phyloP scores from a whole-genome alignment of 2,329 filamentous ascomycete genomes.

The Colletotrichum musicola region DNA sequence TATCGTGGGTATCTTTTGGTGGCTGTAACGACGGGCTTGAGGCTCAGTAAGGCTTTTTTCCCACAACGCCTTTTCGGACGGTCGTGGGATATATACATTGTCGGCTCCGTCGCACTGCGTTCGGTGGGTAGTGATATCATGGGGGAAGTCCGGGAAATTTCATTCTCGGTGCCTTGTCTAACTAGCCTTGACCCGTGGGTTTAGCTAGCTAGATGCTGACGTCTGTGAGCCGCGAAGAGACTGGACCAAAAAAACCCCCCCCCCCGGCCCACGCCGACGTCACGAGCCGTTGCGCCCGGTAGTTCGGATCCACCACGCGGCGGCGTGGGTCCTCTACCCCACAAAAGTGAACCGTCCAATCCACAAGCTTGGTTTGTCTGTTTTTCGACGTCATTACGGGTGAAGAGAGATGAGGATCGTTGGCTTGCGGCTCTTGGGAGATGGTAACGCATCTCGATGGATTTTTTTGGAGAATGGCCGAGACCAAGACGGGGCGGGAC shows the following conservation, averaged over 20 bases:
- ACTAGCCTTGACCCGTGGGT: too few species aligned
- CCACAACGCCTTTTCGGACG: too few species aligned
- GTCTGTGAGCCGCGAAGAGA: not conserved
- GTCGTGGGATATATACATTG: too few species aligned
- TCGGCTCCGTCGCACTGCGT: not conserved
- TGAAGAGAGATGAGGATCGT: not conserved
- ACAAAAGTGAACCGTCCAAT: not conserved
- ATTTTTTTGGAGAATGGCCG: too few species aligned
- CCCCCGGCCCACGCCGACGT: conserved; percentile 26
- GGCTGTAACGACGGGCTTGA: too few species aligned
- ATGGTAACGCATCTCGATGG: not conserved
- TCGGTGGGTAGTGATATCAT: conserved; percentile 24
- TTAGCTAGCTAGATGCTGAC: too few species aligned
- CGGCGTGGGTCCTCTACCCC: not conserved
- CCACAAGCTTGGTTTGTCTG: conserved; percentile 8
- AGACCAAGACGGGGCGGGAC: too few species aligned
- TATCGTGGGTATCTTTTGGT: too few species aligned
- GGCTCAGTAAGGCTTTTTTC: too few species aligned
- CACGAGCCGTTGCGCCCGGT: conserved; percentile 10
- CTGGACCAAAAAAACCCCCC: not conserved
- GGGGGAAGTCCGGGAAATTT: conserved; percentile 5
- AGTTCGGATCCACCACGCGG: not conserved
- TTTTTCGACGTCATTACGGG: conserved; percentile 18
- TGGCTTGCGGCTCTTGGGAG: not conserved
- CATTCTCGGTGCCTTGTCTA: too few species aligned